Evolutionary conservation across 768 basidiomycete species (phyloP).

Genomic region (Naganishia kalamii): DNA sequence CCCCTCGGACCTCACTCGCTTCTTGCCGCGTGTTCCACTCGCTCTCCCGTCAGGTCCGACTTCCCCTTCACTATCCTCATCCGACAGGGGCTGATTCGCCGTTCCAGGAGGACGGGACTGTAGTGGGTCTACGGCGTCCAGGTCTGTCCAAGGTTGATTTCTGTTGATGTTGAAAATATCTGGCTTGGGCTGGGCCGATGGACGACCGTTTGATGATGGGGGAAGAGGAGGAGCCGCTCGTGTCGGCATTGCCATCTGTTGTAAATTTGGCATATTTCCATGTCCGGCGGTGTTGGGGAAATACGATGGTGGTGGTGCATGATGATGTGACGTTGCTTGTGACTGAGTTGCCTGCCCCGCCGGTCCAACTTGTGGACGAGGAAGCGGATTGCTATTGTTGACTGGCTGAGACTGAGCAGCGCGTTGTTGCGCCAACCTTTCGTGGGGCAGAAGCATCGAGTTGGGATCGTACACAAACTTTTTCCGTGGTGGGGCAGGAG

Average conservation of each 20-base stretch:
- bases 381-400: background rate
- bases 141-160: background rate
- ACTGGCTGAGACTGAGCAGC: background rate
- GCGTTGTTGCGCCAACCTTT: slow-evolving; percentile 11
- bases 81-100: background rate
- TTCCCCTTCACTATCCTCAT: background rate
- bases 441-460: slow-evolving; percentile 23
- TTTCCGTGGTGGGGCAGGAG: background rate
- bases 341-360: background rate
- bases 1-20: slow-evolving; percentile 9
- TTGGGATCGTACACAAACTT: slow-evolving; percentile 20
- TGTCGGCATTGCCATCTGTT: slow-evolving; percentile 9
- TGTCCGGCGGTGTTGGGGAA: background rate
- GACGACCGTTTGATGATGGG: background rate
- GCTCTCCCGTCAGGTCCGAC: background rate
- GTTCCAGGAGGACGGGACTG: background rate
- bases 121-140: background rate
- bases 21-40: slow-evolving; percentile 1
- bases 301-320: background rate
- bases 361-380: background rate
- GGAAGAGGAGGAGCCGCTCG: slow-evolving; percentile 10
- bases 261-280: background rate
- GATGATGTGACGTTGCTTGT: background rate
- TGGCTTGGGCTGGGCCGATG: background rate
- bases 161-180: background rate